Conservation (phyloP, 768 basidiomycete genomes). For the Suillus occidentalis region DNA sequence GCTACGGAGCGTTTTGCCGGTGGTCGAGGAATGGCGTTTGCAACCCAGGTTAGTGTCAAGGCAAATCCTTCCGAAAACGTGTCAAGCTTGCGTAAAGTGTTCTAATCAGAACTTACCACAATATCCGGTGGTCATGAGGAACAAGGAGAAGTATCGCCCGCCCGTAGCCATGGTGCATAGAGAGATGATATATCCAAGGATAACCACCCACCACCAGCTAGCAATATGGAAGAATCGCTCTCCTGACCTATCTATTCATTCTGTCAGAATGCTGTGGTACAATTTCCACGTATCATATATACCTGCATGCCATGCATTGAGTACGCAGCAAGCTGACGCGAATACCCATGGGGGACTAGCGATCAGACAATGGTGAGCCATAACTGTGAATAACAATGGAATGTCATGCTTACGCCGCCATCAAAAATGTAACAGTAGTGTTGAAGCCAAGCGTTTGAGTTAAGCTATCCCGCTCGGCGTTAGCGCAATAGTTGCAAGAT, state of each 20-base stretch:
- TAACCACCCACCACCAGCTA: constrained; percentile 56
- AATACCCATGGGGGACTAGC: constrained; percentile 65
- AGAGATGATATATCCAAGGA: constrained; percentile 60
- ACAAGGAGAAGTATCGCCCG: constrained; percentile 60
- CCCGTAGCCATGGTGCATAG: constrained; percentile 49
- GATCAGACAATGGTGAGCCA: background rate
- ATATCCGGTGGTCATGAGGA: constrained; percentile 62
- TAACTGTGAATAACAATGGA: background rate
- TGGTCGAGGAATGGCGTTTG: constrained; percentile 59
- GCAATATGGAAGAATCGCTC: constrained; percentile 66
- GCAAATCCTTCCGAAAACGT: constrained; percentile 35
- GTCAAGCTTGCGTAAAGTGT: background rate
- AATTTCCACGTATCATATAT: constrained; percentile 13
- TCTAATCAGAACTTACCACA: constrained; percentile 29
- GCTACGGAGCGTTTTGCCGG: constrained; percentile 53
- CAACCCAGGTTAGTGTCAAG: constrained; percentile 58
- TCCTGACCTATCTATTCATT: constrained; percentile 49
- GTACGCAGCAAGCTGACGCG: constrained; percentile 46
- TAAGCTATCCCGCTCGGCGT: constrained; percentile 35
- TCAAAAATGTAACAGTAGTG: constrained; percentile 57
- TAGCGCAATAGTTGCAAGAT: background rate
- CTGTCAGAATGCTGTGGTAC: background rate
- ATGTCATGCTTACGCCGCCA: constrained; percentile 50
- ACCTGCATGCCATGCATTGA: constrained; percentile 60
- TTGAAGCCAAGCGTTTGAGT: constrained; percentile 60